Evolutionary conservation across 2,329 filamentous ascomycete species (phyloP).

Genomic region (Aspergillus fumigatiaffinis): DNA sequence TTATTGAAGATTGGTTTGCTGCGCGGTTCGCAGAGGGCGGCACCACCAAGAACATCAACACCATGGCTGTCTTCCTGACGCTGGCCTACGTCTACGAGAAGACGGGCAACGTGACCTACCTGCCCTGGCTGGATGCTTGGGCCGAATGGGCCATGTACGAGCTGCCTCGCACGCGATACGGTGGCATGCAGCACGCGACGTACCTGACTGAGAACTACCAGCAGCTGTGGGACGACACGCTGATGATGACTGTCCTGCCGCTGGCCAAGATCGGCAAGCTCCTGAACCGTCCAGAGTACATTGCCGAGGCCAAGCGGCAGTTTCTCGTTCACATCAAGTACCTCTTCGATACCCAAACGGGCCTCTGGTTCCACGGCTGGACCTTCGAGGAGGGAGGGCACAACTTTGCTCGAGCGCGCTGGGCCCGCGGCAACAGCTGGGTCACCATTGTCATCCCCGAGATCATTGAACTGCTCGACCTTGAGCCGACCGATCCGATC

Average conservation of each 20-base stretch:
- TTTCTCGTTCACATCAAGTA: conserved; percentile 77
- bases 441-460: conserved; percentile 80
- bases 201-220: conserved; percentile 67
- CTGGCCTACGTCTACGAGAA: conserved; percentile 75
- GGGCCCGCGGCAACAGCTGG: conserved; percentile 61
- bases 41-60: conserved; percentile 83
- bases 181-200: conserved; percentile 71
- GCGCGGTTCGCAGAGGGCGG: conserved; percentile 64
- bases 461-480: conserved; percentile 68
- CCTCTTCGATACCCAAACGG: conserved; percentile 66
- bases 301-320: conserved; percentile 73
- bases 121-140: conserved; percentile 77
- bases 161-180: conserved; percentile 65
- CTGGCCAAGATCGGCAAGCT: conserved; percentile 74
- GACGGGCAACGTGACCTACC: conserved; percentile 63
- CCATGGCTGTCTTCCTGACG: conserved; percentile 74
- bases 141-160: conserved; percentile 80
- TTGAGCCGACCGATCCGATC: conserved; percentile 58
- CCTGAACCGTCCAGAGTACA: conserved; percentile 65
- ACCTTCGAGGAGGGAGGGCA: conserved; percentile 65
- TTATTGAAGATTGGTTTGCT: conserved; percentile 71
- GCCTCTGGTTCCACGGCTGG: conserved; percentile 80
- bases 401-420: conserved; percentile 54
- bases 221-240: conserved; percentile 79
- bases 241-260: conserved; percentile 84